These are phyloP conservation scores for Peniophora sp. DNA, from an alignment of 1,284 basidiomycete species.

Conservation along the genomic window DNA sequence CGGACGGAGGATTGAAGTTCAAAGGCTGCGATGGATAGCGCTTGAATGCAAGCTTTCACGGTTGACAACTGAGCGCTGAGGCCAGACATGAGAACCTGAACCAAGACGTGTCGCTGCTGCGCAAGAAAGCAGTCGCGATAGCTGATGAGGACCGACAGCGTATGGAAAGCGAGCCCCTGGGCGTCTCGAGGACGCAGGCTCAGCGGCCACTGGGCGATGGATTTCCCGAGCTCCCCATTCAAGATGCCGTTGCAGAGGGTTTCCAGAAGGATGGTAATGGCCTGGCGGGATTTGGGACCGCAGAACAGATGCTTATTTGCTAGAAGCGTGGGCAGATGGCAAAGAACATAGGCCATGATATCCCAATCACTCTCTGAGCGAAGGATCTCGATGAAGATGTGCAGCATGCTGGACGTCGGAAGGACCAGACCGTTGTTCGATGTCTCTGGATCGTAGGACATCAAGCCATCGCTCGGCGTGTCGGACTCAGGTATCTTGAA, in stretches of 20 bases:
- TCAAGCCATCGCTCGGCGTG: slow-evolving; percentile 64
- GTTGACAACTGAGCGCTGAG: slow-evolving; percentile 74
- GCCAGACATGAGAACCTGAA: slow-evolving; percentile 81
- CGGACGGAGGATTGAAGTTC: slow-evolving; percentile 85
- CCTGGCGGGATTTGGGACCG: slow-evolving; percentile 69
- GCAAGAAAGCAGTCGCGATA: slow-evolving; percentile 80
- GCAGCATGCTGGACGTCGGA: slow-evolving; percentile 76
- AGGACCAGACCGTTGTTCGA: slow-evolving; percentile 48
- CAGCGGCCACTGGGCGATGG: slow-evolving; percentile 55
- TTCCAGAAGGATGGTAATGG: slow-evolving; percentile 60
- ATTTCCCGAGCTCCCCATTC: slow-evolving; percentile 48
- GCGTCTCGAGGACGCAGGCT: slow-evolving; percentile 76
- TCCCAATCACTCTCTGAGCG: slow-evolving; percentile 87
- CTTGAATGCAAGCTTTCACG: slow-evolving; percentile 89
- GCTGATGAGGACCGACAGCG: slow-evolving; percentile 82
- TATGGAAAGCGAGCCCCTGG: slow-evolving; percentile 84
- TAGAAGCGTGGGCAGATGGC: slow-evolving; percentile 87
- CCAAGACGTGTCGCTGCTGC: slow-evolving; percentile 61
- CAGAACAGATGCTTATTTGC: slow-evolving; percentile 97
- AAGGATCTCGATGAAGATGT: slow-evolving; percentile 61
- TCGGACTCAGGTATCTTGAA: slow-evolving; percentile 63
- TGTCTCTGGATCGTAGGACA: slow-evolving; percentile 67
- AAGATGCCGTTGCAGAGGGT: slow-evolving; percentile 68
- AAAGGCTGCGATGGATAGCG: slow-evolving; percentile 82
- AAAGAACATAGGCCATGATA: slow-evolving; percentile 85